Conservation (phyloP, 2,329 filamentous ascomycete genomes). For the Fusarium sarcochroum region DNA sequence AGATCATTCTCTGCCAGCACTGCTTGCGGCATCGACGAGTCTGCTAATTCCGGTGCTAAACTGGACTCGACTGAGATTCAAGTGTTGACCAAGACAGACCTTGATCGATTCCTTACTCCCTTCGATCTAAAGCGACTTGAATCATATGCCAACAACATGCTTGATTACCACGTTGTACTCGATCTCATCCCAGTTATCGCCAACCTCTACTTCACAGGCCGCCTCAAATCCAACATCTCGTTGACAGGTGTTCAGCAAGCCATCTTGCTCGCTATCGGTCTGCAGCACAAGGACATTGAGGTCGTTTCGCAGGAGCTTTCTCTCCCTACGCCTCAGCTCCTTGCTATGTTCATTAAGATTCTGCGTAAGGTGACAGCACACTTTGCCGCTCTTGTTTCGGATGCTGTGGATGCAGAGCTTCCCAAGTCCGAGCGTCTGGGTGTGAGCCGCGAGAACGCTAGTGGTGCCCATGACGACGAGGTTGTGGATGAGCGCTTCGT, state of each 20-base stretch:
- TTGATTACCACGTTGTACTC: slow-evolving; percentile 97
- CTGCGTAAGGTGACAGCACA: slow-evolving; percentile 87
- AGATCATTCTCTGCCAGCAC: slow-evolving; percentile 82
- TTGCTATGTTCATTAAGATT: slow-evolving; percentile 98
- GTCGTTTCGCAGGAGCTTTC: slow-evolving; percentile 83
- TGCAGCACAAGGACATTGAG: slow-evolving; percentile 91
- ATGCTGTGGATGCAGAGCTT: slow-evolving; percentile 77
- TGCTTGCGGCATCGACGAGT: slow-evolving; percentile 90
- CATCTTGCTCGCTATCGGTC: slow-evolving; percentile 89
- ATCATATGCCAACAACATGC: slow-evolving; percentile 95
- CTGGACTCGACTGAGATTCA: slow-evolving; percentile 67
- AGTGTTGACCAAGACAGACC: slow-evolving; percentile 78
- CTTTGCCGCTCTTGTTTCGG: slow-evolving; percentile 81
- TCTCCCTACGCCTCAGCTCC: slow-evolving; percentile 81
- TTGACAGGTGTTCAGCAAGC: slow-evolving; percentile 87
- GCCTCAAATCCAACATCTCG: slow-evolving; percentile 75
- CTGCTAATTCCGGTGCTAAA: slow-evolving; percentile 79
- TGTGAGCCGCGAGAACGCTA: slow-evolving; percentile 71
- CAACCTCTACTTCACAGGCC: slow-evolving; percentile 85
- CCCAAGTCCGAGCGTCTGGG: slow-evolving; percentile 70
- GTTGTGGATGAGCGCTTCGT: slow-evolving; percentile 75
- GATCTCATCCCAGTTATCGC: slow-evolving; percentile 91
- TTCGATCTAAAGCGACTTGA: slow-evolving; percentile 97
- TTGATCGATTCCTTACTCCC: slow-evolving; percentile 85
- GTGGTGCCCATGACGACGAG: slow-evolving; percentile 78